Percentiles rank a stretch among this genome's conserved stretches.
Evolutionary conservation across 176 grass and related monocot species (phyloP).

Genomic region (Zizania latifolia): DNA sequence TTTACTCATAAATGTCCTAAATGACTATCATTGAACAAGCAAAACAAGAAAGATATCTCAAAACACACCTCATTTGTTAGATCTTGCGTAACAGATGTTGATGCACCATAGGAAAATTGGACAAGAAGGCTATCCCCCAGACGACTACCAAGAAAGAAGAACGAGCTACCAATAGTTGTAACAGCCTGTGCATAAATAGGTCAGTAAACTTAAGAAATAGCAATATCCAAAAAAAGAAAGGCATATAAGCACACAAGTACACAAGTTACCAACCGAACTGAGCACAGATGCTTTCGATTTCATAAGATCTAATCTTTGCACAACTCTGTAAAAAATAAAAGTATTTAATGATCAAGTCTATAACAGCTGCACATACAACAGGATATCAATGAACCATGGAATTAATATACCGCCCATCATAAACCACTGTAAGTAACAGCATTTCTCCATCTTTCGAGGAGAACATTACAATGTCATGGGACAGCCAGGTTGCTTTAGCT

Average conservation of each 20-base stretch:
- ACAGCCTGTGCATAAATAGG: conserved; percentile 49
- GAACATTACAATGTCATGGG: conserved; percentile 78
- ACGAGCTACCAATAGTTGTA: conserved; percentile 75
- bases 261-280: conserved; percentile 66
- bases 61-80: conserved; percentile 60
- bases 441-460: conserved; percentile 80
- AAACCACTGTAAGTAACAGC: conserved; percentile 71
- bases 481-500: conserved; percentile 87
- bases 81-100: conserved; percentile 41
- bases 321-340: conserved; percentile 52
- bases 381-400: neutral
- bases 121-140: conserved; percentile 96
- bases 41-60: conserved; percentile 17
- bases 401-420: conserved; percentile 66
- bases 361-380: conserved; percentile 3
- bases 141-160: conserved; percentile 93
- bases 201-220: conserved; percentile 2
- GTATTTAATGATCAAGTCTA: conserved; percentile 1
- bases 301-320: conserved; percentile 92
- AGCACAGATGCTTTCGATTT: conserved; percentile 92
- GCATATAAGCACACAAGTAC: conserved; percentile 15
- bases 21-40: too few relatives aligned
- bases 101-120: conserved; percentile 62
- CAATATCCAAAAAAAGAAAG: neutral
- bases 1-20: too few relatives aligned